phyloP scores from a whole-genome alignment of 2,329 filamentous ascomycete genomes.

The Cladosporium sp. region DNA sequence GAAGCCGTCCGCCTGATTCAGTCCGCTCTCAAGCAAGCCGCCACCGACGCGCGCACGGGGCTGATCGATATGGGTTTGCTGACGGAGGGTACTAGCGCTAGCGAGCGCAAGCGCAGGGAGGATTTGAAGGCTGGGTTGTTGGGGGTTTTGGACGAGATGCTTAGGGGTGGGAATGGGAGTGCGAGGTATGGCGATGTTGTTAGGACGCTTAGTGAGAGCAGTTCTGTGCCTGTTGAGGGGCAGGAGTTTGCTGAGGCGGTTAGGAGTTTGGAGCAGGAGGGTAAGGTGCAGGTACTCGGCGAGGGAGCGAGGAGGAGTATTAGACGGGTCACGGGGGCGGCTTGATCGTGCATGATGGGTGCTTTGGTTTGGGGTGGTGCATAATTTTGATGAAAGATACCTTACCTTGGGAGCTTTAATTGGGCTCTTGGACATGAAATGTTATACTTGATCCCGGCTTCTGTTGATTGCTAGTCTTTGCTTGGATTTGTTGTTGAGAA shows the following conservation, averaged over 20 bases:
- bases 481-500: background rate
- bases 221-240: slow-evolving; percentile 68
- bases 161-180: slow-evolving; percentile 60
- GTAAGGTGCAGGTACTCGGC: slow-evolving; percentile 73
- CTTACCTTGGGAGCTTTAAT: too few species aligned
- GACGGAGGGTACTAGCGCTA: slow-evolving; percentile 87
- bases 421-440: background rate
- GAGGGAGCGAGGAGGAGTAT: slow-evolving; percentile 83
- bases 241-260: slow-evolving; percentile 82
- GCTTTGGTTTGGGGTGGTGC: background rate
- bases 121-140: slow-evolving; percentile 82
- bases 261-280: slow-evolving; percentile 79
- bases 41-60: slow-evolving; percentile 87
- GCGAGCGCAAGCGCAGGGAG: slow-evolving; percentile 78
- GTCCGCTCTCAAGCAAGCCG: slow-evolving; percentile 90
- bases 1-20: slow-evolving; percentile 94
- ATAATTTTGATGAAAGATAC: too few species aligned
- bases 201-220: slow-evolving; percentile 69
- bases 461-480: background rate
- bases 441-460: background rate
- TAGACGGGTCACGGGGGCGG: slow-evolving; percentile 66
- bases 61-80: slow-evolving; percentile 95
- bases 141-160: slow-evolving; percentile 76
- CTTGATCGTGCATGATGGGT: slow-evolving; percentile 26
- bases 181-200: slow-evolving; percentile 79